Evolutionary conservation across 2,329 filamentous ascomycete species (phyloP), one percentile per base, ranked within the genome.

Genomic region (Fusarium sp.): DNA sequence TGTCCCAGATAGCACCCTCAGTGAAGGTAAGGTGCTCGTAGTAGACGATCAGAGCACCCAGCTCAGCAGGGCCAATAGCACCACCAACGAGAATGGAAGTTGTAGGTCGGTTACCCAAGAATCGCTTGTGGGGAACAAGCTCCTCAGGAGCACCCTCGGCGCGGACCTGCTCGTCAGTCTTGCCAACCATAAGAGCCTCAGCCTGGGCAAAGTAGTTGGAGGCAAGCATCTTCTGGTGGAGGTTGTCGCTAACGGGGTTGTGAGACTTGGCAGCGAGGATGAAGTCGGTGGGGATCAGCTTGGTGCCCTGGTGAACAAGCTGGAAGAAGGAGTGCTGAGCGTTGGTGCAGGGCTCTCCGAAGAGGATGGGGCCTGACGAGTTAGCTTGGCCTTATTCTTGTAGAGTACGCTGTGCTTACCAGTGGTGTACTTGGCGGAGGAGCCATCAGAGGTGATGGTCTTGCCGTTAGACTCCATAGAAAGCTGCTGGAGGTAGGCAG

Each of bases 381-480:
- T 78, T 58, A 78, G 71, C 28, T 22, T 58, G 2, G 68, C 45
- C 40, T 18, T 33, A 18, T 10, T 8, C 26, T 18, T 43, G 4
- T 13, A 18, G 6, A 6, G 13, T 22, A 10, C 1, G n/a, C 8
- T 14, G 3, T 14, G 66, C 80, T 74, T 71, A 83, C 82, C 95
- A 38, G 96, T 99, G 61, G 95, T 98, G 86, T 99, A 99, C 85
- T 97, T 97, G 78, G 97, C 95, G 65, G 97, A 89, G 38, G 94
- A 91, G 60, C 89, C 91, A 77, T 96, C 93, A n/a, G 88, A 90
- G 67, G 95, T 97, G 78, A 98, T 94, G 66, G 92, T 93, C 88
- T 99, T 99, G 79, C 96, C 96, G 82, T 99, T 99, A 66, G 95
- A 98, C 87, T 99, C 96, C 96, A 99, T 99, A 66, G 95, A 98